These are phyloP conservation scores for Meira miltonrushii DNA, from an alignment of 1,284 basidiomycete species.

Conservation along the genomic window DNA sequence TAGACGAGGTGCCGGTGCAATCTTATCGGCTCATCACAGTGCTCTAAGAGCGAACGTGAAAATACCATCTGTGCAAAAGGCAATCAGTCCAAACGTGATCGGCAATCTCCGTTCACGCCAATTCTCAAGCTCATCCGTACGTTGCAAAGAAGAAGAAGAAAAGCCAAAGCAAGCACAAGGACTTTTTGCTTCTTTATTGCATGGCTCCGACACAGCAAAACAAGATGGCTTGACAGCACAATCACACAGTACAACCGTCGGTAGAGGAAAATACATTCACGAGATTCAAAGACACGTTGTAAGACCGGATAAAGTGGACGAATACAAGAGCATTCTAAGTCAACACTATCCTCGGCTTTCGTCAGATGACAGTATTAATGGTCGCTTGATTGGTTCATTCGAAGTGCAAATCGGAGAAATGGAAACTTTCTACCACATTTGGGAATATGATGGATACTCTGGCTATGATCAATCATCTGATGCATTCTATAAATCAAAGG, in stretches of 20 bases:
- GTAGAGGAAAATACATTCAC: conserved; percentile 44
- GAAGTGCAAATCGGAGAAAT: conserved; percentile 46
- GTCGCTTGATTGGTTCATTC: conserved; percentile 37
- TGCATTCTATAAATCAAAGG: conserved; percentile 18
- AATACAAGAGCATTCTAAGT: conserved; percentile 32
- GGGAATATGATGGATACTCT: conserved; percentile 46
- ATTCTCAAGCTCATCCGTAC: no score
- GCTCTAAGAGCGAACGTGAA: no score
- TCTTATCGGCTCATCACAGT: no score
- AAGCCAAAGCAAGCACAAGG: background rate
- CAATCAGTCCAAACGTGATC: no score
- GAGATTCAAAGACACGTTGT: conserved; percentile 46
- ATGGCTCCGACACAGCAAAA: conserved; percentile 39
- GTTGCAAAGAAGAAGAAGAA: background rate
- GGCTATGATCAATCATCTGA: conserved; percentile 39
- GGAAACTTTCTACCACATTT: conserved; percentile 50
- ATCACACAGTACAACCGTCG: conserved; percentile 28
- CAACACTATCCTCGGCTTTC: conserved; percentile 36
- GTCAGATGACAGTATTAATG: conserved; percentile 17
- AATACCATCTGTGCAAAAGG: no score
- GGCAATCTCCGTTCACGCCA: no score
- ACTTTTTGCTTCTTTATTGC: conserved; percentile 27
- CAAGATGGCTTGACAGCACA: conserved; percentile 29
- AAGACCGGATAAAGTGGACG: conserved; percentile 30
- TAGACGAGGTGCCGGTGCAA: no score